Evolutionary conservation across 73 alveolate genomes (phyloP).

Genomic region (Stentor coeruleus): DNA sequence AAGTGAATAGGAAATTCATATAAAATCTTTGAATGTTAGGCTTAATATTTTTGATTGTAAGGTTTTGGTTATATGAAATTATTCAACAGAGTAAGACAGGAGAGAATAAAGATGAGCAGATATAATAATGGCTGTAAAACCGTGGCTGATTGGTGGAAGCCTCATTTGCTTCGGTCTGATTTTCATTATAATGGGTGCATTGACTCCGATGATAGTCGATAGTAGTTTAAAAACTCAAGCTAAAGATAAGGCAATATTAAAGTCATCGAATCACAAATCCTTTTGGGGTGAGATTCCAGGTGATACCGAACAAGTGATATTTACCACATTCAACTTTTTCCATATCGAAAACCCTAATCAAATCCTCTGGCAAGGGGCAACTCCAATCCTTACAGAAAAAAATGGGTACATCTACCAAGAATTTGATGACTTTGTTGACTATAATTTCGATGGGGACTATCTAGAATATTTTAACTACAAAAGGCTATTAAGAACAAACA

Average conservation of each 20-base stretch:
- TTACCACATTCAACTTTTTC: constrained; percentile 2
- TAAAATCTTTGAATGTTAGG: too few species aligned
- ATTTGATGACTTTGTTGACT: constrained; percentile 5
- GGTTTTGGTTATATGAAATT: too few species aligned
- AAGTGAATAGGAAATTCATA: too few species aligned
- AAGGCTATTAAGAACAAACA: neutral
- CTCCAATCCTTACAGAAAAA: neutral
- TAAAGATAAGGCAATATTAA: neutral
- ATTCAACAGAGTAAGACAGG: neutral
- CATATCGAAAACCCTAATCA: constrained; percentile 22
- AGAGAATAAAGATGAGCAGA: neutral
- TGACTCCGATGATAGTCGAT: constrained; percentile 20
- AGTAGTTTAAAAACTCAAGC: neutral
- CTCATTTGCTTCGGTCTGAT: neutral
- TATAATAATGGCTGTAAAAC: constrained; percentile 12
- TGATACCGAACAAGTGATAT: too few species aligned
- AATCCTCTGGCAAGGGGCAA: constrained; percentile 21
- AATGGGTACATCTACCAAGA: constrained; percentile 20
- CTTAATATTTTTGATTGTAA: too few species aligned
- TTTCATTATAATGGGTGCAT: constrained; percentile 12
- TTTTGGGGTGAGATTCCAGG: constrained; percentile 22
- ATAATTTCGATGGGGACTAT: neutral
- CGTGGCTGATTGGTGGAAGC: neutral
- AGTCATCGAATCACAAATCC: neutral
- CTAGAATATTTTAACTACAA: neutral